A percentile compares a stretch with the other conserved stretches of the same genome.
These are phyloP conservation scores for Camelina sativa DNA, from an alignment of 345 rosid genomes.

Conservation along the genomic window DNA sequence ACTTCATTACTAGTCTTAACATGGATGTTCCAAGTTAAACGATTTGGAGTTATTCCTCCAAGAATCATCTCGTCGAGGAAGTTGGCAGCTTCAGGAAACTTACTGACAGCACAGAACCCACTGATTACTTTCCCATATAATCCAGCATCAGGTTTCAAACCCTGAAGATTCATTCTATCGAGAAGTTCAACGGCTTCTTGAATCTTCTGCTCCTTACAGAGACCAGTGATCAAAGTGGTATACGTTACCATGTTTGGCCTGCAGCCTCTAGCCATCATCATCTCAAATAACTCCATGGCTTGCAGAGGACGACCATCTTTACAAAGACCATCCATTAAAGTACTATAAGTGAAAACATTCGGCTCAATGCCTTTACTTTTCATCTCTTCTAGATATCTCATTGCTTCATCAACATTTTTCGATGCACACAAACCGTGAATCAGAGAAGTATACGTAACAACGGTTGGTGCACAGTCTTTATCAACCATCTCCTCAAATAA, in stretches of 20 bases:
- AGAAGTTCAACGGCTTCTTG: slow-evolving; percentile 71
- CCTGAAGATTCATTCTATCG: slow-evolving; percentile 92
- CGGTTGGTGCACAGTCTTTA: slow-evolving; percentile 72
- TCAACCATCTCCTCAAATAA: slow-evolving; percentile 77
- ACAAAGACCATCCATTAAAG: slow-evolving; percentile 88
- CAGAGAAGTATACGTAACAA: slow-evolving; percentile 80
- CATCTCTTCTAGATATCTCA: slow-evolving; percentile 75
- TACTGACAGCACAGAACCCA: slow-evolving; percentile 58
- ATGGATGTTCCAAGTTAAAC: slow-evolving; percentile 78
- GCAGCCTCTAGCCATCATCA: slow-evolving; percentile 61
- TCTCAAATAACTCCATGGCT: slow-evolving; percentile 68
- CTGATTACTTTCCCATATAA: slow-evolving; percentile 72
- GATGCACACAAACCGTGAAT: slow-evolving; percentile 76
- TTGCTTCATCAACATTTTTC: slow-evolving; percentile 60
- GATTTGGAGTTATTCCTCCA: slow-evolving; percentile 62
- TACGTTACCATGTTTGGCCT: slow-evolving; percentile 75
- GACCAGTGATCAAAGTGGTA: slow-evolving; percentile 70
- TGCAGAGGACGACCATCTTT: slow-evolving; percentile 60
- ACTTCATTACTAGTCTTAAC: slow-evolving; percentile 67
- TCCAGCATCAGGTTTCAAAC: slow-evolving; percentile 85
- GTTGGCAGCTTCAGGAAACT: slow-evolving; percentile 81
- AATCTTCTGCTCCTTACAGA: slow-evolving; percentile 74
- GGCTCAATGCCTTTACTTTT: slow-evolving; percentile 68
- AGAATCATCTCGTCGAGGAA: slow-evolving; percentile 87
- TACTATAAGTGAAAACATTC: slow-evolving; percentile 83